Base-by-base conservation (phyloP, 148 eudicot genomes). In the Drosera capensis region DNA sequence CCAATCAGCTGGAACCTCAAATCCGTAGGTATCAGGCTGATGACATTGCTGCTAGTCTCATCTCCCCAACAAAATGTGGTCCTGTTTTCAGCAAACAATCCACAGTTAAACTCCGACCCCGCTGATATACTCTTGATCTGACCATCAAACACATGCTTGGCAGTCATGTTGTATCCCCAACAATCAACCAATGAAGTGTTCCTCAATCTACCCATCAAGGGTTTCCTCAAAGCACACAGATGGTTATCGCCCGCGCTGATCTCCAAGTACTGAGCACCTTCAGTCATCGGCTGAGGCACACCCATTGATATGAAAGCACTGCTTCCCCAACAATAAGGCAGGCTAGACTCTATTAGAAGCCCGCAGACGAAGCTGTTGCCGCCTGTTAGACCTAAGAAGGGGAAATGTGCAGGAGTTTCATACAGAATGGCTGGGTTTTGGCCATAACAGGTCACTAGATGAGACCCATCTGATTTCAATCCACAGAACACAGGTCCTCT, bases 161-260 rank as follows among this genome's bases (percentile, higher is more conserved):
- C 45, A 11, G 95, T 90, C 93, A 90, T 90, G 61, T 90, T 90
- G 60, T 80, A 90, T 2, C 97, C 97, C 97, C 97, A 90, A 52
- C 97, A 90, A 58, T 90, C 97, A 23, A 90, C 79, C 14, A 84
- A 52, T 0, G 93, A 76, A 20, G 57, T 51, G 48, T 79, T 67
- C 56, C 94, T 68, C 20, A 44, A 64, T 25, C 28, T 62, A 12
- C 86, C 86, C 22, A 23, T 72, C 24, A 75, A 64, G 43, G 84
- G 77, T 42, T 66, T 75, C 28, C 95, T 73, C 49, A 90, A 54
- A 2, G 78, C 97, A 56, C 97, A 90, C 24, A 90, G 57, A 68
- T 90, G 97, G 56, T 84, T 62, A 44, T 90, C 97, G 15, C 97
- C 97, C 1, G 97, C 97, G 60, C 87, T 80, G 29, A 90, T 73